Percentiles rank a stretch among this genome's conserved stretches.
Evolutionary conservation across 2,329 filamentous ascomycete species (phyloP).

Genomic region (Colletotrichum cereale): DNA sequence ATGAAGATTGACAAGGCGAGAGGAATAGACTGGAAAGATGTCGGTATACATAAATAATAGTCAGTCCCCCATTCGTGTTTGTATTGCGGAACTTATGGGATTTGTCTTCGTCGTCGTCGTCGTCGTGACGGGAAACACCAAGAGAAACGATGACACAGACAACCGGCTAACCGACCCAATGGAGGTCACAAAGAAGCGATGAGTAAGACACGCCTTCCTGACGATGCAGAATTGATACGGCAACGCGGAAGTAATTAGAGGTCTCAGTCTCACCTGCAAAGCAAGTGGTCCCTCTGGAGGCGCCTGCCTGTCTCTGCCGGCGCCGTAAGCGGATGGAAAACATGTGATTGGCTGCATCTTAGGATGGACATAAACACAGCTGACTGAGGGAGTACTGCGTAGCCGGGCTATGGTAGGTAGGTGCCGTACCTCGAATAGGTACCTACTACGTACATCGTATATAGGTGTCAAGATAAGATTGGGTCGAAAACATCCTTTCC

Average conservation of each 20-base stretch:
- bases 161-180: neutral
- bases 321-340: conserved; percentile 20
- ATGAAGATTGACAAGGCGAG: neutral
- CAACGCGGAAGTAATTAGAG: conserved; percentile 15
- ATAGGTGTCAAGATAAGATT: no score
- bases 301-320: conserved; percentile 3
- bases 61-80: neutral
- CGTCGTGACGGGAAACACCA: neutral
- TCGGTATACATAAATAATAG: neutral
- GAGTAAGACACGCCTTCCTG: conserved; percentile 23
- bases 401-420: no score
- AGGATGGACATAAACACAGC: neutral
- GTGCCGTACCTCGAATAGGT: neutral
- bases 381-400: conserved; percentile 21
- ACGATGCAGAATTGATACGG: conserved; percentile 25
- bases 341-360: conserved; percentile 31
- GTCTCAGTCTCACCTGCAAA: conserved; percentile 23
- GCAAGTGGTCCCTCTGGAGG: neutral
- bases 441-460: no score
- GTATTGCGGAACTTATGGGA: neutral
- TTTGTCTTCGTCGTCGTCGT: neutral
- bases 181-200: neutral
- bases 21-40: neutral
- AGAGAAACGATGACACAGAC: neutral
- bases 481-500: no score